Conservation (phyloP, 768 basidiomycete species). For the Dioszegia hungarica region DNA sequence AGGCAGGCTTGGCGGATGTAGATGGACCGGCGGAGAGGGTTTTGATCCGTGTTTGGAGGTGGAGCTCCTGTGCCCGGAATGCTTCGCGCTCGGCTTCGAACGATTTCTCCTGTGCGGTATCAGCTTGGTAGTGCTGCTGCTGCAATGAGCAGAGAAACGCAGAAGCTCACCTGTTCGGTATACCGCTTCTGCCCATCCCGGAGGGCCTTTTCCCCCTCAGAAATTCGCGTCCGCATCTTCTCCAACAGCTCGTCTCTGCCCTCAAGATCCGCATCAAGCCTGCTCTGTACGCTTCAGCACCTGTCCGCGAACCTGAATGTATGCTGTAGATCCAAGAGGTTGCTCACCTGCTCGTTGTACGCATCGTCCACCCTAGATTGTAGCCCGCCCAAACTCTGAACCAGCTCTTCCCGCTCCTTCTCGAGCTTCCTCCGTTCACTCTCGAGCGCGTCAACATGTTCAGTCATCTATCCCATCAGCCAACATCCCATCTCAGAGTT, state of each 20-base stretch:
- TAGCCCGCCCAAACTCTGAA: slow-evolving; percentile 4
- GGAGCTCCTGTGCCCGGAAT: slow-evolving; percentile 32
- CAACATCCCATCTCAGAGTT: slow-evolving; percentile 8
- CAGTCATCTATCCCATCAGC: background rate
- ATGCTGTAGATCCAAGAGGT: no score
- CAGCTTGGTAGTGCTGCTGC: background rate
- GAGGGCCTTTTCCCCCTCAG: slow-evolving; percentile 23
- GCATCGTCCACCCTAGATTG: slow-evolving; percentile 24
- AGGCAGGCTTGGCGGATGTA: background rate
- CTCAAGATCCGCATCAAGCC: slow-evolving; percentile 39
- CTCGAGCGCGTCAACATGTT: slow-evolving; percentile 11
- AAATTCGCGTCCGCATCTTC: slow-evolving; percentile 16
- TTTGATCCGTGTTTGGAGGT: slow-evolving; percentile 19
- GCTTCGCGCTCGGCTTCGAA: slow-evolving; percentile 43
- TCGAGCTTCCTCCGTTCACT: background rate
- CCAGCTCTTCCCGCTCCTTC: slow-evolving; percentile 13
- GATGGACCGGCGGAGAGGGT: slow-evolving; percentile 1
- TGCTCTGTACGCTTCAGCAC: slow-evolving; percentile 13
- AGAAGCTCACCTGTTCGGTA: slow-evolving; percentile 36
- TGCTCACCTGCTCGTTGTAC: slow-evolving; percentile 30
- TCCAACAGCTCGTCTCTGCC: slow-evolving; percentile 32
- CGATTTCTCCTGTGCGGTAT: slow-evolving; percentile 29
- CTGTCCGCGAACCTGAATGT: no score
- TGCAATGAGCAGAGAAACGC: background rate
- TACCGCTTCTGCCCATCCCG: slow-evolving; percentile 35